phyloP scores from a whole-genome alignment of 169 alveolate genomes.

The Plasmodium billcollinsi region DNA sequence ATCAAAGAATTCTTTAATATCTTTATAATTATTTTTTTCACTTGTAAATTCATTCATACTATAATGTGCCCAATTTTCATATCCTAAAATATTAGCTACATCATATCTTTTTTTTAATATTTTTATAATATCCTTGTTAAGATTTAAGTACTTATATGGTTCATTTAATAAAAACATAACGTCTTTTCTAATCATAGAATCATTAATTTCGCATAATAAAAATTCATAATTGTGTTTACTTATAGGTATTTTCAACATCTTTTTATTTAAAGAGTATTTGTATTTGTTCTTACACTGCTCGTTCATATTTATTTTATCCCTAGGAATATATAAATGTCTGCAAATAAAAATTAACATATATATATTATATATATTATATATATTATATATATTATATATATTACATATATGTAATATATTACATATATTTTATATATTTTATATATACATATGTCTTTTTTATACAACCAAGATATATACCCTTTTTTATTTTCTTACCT shows the following conservation, averaged over 20 bases:
- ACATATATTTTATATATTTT: too few species aligned
- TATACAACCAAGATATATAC: too few species aligned
- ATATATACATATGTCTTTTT: too few species aligned
- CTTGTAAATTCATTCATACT: constrained; percentile 48
- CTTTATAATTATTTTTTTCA: constrained; percentile 41
- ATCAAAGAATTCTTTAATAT: constrained; percentile 22
- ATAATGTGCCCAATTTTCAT: constrained; percentile 55
- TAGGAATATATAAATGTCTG: constrained; percentile 39
- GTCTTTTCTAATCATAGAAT: constrained; percentile 27
- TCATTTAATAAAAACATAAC: constrained; percentile 35
- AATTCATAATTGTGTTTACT: constrained; percentile 72
- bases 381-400: too few species aligned
- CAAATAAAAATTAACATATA: not conserved
- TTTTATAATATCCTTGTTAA: constrained; percentile 55
- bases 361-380: too few species aligned
- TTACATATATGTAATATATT: too few species aligned
- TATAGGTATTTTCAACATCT: constrained; percentile 51
- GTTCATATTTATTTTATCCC: constrained; percentile 40
- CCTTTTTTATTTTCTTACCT: constrained; percentile 25
- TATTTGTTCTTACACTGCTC: constrained; percentile 66
- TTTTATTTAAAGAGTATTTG: constrained; percentile 30
- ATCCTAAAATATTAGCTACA: constrained; percentile 37
- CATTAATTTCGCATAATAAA: constrained; percentile 17
- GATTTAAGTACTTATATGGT: constrained; percentile 30
- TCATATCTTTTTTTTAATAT: constrained; percentile 72